Conservation (phyloP, 2,329 filamentous ascomycete species). For the Coniochaeta sp. region DNA sequence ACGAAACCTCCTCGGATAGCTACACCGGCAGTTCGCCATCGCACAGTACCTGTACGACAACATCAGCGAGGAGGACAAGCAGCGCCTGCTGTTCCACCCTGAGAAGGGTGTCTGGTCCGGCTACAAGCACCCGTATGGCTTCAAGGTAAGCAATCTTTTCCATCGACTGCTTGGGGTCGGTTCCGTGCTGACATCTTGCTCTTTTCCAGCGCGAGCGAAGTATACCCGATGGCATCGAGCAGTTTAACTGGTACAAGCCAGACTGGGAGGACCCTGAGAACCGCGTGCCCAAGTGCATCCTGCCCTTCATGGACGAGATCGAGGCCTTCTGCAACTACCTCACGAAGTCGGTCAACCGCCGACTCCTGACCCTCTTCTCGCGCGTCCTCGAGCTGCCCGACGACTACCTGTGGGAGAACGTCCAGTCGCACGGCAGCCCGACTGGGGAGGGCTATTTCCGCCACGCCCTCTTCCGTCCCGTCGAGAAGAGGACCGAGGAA, state of each 20-base stretch:
- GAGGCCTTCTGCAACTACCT: conserved; percentile 35
- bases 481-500: conserved; percentile 21
- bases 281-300: conserved; percentile 36
- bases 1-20: conserved; percentile 16
- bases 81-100: conserved; percentile 37
- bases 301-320: conserved; percentile 42
- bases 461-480: conserved; percentile 33
- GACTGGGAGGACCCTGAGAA: conserved; percentile 31
- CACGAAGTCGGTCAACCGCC: conserved; percentile 24
- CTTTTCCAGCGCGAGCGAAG: conserved; percentile 28
- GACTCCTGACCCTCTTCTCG: conserved; percentile 31
- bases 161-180: neutral
- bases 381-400: conserved; percentile 35
- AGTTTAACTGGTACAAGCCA: conserved; percentile 44
- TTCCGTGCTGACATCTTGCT: neutral
- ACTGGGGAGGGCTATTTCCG: conserved; percentile 37
- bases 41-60: conserved; percentile 42
- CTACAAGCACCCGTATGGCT: conserved; percentile 40
- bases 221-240: conserved; percentile 39
- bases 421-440: conserved; percentile 32
- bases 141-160: conserved; percentile 22
- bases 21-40: conserved; percentile 41
- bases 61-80: conserved; percentile 40
- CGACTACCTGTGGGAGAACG: conserved; percentile 33
- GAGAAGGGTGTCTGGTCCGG: conserved; percentile 40